Percentiles rank a stretch among this genome's conserved stretches.
These are phyloP conservation scores for Phoma herbarum DNA, from an alignment of 2,329 filamentous ascomycete species.

Conservation along the genomic window DNA sequence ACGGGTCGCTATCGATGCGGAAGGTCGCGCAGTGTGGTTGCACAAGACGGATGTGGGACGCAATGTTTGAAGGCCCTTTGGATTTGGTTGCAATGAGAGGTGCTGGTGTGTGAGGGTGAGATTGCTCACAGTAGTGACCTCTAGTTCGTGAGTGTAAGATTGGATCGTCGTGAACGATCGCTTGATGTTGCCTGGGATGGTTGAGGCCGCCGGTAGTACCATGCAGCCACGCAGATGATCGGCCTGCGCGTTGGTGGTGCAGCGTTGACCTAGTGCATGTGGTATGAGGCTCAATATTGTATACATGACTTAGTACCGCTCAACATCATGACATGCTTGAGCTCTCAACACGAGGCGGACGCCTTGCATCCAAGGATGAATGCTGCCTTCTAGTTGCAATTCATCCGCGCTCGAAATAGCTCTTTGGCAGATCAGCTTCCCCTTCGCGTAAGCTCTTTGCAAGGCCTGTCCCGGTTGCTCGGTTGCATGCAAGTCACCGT, in stretches of 20 bases:
- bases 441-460: slow-evolving; percentile 22
- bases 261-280: slow-evolving; percentile 6
- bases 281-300: slow-evolving; percentile 11
- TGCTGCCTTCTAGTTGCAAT: not conserved
- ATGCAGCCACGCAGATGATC: slow-evolving; percentile 24
- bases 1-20: slow-evolving; percentile 11
- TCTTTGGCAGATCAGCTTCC: slow-evolving; percentile 29
- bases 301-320: not conserved
- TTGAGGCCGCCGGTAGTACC: slow-evolving; percentile 13
- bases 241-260: slow-evolving; percentile 13
- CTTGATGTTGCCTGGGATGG: slow-evolving; percentile 19
- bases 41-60: slow-evolving; percentile 13
- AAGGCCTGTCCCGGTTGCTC: slow-evolving; percentile 37
- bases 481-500: slow-evolving; percentile 38
- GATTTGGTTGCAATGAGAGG: not conserved
- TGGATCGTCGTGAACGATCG: not conserved
- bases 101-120: not conserved
- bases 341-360: slow-evolving; percentile 1
- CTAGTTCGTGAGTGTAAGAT: slow-evolving; percentile 7
- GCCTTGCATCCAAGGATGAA: not conserved
- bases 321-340: not conserved
- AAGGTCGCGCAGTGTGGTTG: slow-evolving; percentile 18
- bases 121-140: not conserved
- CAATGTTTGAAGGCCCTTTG: slow-evolving; percentile 1
- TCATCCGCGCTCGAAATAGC: slow-evolving; percentile 28